These are phyloP conservation scores for Micractinium sp. DNA, from an alignment of 139 green algal species.

Conservation along the genomic window DNA sequence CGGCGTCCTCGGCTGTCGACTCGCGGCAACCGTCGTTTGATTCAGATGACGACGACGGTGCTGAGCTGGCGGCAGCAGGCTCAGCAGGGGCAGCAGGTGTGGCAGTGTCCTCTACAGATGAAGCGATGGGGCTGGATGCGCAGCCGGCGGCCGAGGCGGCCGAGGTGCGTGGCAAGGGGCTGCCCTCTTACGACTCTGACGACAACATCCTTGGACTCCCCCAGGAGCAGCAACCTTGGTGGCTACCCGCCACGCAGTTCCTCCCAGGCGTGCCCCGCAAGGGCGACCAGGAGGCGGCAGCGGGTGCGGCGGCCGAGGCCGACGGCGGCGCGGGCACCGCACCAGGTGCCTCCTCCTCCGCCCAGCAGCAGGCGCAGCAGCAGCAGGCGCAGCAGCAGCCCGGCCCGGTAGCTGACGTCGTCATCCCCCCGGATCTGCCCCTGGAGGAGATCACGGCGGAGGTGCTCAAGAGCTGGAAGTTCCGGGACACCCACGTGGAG, in stretches of 20 bases:
- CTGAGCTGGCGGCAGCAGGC: too few relatives aligned
- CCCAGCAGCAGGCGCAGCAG: not conserved
- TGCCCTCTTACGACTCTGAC: slow-evolving; percentile 16
- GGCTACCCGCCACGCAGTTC: slow-evolving; percentile 21
- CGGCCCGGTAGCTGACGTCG: slow-evolving; percentile 64
- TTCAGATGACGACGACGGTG: not conserved
- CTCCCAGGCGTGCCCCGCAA: slow-evolving; percentile 25
- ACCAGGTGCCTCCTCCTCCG: not conserved
- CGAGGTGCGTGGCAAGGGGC: not conserved
- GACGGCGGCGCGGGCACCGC: slow-evolving; percentile 8
- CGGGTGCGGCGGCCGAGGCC: slow-evolving; percentile 10
- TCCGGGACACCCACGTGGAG: slow-evolving; percentile 73
- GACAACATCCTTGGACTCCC: not conserved
- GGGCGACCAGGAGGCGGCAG: not conserved
- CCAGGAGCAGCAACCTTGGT: slow-evolving; percentile 29
- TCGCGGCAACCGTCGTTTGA: not conserved
- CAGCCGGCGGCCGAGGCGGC: not conserved
- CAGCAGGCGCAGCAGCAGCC: not conserved
- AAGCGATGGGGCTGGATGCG: slow-evolving; percentile 8
- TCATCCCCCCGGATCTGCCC: slow-evolving; percentile 81
- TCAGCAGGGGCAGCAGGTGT: not conserved
- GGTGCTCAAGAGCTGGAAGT: slow-evolving; percentile 69
- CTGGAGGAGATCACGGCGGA: slow-evolving; percentile 87
- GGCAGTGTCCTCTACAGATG: not conserved
- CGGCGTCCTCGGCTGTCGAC: not conserved